Evolutionary conservation across 2,329 filamentous ascomycete genomes (phyloP).

Genomic region (Diaporthe eres): DNA sequence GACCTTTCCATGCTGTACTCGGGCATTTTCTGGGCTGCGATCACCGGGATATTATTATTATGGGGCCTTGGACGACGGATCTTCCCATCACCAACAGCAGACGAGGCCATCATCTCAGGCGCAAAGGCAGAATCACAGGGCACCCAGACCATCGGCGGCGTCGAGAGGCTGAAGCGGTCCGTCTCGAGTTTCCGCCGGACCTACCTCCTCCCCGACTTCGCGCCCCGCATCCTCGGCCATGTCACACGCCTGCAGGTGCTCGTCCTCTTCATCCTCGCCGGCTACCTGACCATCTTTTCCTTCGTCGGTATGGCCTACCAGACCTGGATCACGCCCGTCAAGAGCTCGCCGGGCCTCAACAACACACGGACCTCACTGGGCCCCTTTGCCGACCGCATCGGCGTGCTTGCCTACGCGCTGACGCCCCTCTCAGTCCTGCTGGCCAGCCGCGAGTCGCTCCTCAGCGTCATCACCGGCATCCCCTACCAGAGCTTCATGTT

Average conservation of each 20-base stretch:
- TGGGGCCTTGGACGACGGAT: slow-evolving; percentile 55
- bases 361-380: slow-evolving; percentile 78
- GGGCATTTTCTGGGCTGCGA: slow-evolving; percentile 64
- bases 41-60: slow-evolving; percentile 59
- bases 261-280: slow-evolving; percentile 69
- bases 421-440: slow-evolving; percentile 79
- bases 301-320: slow-evolving; percentile 79
- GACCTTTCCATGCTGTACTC: slow-evolving; percentile 65
- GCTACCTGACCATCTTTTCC: slow-evolving; percentile 77
- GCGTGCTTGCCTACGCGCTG: slow-evolving; percentile 79
- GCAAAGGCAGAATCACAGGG: slow-evolving; percentile 6
- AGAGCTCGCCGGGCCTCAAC: slow-evolving; percentile 65
- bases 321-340: slow-evolving; percentile 79
- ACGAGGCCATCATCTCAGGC: neutral
- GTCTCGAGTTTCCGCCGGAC: slow-evolving; percentile 53
- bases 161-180: slow-evolving; percentile 37
- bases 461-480: slow-evolving; percentile 78
- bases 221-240: slow-evolving; percentile 72
- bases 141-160: slow-evolving; percentile 3
- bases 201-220: slow-evolving; percentile 73
- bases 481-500: slow-evolving; percentile 86
- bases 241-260: slow-evolving; percentile 78
- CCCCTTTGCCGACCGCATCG: slow-evolving; percentile 78
- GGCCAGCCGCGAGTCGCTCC: slow-evolving; percentile 77
- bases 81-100: neutral